Evolutionary conservation across 192 early-diverging fungal species (phyloP).

Genomic region (Oehlia diaphana): DNA sequence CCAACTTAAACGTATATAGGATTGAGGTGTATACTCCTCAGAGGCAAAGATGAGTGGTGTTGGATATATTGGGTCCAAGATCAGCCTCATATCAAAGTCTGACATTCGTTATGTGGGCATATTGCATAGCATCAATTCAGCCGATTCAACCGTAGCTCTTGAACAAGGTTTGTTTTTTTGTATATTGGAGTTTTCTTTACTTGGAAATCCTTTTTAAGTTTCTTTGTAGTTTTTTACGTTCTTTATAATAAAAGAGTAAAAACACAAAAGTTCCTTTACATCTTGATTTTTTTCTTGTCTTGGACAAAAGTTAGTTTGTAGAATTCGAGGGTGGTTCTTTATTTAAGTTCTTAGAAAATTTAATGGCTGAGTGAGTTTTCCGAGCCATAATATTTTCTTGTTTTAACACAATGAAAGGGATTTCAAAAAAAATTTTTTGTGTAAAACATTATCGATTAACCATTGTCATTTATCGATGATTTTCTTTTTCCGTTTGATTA

Average conservation of each 20-base stretch:
- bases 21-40: not conserved
- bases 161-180: conserved; percentile 64
- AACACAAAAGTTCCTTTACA: not conserved
- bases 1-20: not conserved
- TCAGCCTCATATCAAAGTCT: conserved; percentile 79
- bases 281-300: not conserved
- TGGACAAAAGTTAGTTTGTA: not conserved
- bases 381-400: no score
- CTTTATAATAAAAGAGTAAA: not conserved
- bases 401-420: no score
- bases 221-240: not conserved
- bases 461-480: not conserved
- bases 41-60: conserved; percentile 36
- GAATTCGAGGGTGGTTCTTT: not conserved
- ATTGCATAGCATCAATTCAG: conserved; percentile 82
- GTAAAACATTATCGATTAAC: not conserved
- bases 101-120: conserved; percentile 92
- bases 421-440: no score
- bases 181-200: not conserved
- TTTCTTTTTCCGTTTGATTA: conserved; percentile 30
- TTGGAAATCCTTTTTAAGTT: not conserved
- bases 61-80: conserved; percentile 62
- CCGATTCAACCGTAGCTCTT: conserved; percentile 86
- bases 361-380: no score
- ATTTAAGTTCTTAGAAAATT: no score